Evolutionary conservation across 148 eudicot genomes (phyloP).

Genomic region (Pouteria glomerata): DNA sequence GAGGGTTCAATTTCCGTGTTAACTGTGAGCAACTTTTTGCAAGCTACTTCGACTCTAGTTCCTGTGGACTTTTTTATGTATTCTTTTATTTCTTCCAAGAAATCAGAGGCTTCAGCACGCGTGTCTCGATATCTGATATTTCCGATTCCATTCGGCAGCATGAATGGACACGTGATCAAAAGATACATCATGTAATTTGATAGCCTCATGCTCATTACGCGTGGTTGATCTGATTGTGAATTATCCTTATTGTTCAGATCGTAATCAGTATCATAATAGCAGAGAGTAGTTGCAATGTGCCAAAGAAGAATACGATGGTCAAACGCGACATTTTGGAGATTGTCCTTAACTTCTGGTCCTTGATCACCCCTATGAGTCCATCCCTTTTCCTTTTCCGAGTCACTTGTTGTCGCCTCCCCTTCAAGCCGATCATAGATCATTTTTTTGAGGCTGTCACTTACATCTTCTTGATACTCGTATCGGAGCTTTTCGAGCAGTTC

Average conservation of each 20-base stretch:
- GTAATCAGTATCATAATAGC: constrained; percentile 22
- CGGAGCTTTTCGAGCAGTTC: constrained; percentile 18
- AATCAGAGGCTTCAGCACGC: constrained; percentile 41
- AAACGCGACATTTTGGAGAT: too few species aligned
- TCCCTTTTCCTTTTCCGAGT: too few species aligned
- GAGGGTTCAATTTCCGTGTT: constrained; percentile 37
- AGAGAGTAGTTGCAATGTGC: constrained; percentile 62
- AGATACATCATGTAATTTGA: constrained; percentile 59
- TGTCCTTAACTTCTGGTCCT: too few species aligned
- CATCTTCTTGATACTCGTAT: too few species aligned
- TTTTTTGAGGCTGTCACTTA: too few species aligned
- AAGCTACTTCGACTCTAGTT: constrained; percentile 10
- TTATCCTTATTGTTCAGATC: neutral
- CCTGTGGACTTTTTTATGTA: neutral
- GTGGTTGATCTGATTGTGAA: neutral
- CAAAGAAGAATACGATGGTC: constrained; percentile 46
- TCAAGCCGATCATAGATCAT: too few species aligned
- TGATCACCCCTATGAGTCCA: too few species aligned
- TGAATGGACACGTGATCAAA: constrained; percentile 33
- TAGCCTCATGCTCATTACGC: constrained; percentile 40
- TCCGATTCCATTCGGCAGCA: constrained; percentile 56
- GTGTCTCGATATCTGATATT: constrained; percentile 44
- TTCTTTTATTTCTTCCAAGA: constrained; percentile 33
- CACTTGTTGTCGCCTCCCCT: too few species aligned
- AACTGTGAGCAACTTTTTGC: constrained; percentile 31